Percentiles rank a stretch among this genome's conserved stretches.
These are phyloP conservation scores for Sungouiozyma intestinalis DNA, from an alignment of 805 yeast species.

Conservation along the genomic window DNA sequence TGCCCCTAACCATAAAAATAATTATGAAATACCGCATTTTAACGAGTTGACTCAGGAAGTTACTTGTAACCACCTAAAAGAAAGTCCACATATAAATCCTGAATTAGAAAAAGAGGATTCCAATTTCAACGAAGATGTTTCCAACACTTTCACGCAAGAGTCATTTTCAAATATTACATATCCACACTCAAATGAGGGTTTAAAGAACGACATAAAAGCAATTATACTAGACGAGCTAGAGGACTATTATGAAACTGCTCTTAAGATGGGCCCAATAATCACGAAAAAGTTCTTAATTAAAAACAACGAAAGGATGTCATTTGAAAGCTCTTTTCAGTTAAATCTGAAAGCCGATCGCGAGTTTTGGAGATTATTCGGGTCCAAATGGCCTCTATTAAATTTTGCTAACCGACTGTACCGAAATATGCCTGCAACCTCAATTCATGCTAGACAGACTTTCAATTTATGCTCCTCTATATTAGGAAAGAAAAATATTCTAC, in stretches of 20 bases:
- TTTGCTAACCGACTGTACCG: not conserved
- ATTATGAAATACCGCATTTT: not conserved
- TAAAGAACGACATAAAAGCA: not conserved
- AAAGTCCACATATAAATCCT: not conserved
- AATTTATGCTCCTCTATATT: not conserved
- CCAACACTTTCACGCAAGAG: not conserved
- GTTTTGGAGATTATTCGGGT: not conserved
- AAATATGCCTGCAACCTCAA: not conserved
- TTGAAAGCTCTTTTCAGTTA: not conserved
- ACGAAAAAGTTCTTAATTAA: not conserved
- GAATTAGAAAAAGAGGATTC: not conserved
- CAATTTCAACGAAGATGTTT: not conserved
- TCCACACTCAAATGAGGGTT: not conserved
- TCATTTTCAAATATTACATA: not conserved
- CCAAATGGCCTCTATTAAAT: not conserved
- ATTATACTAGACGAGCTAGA: not conserved
- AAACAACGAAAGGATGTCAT: not conserved
- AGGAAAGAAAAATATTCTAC: not conserved
- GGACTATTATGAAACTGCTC: not conserved
- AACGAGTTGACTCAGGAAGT: not conserved
- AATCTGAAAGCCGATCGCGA: not conserved
- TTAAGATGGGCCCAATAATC: not conserved
- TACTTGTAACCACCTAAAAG: not conserved
- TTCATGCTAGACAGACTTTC: not conserved
- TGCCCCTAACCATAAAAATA: not conserved